These are phyloP conservation scores for Stagonosporopsis tanaceti DNA, from an alignment of 2,329 filamentous ascomycete genomes.

Conservation along the genomic window DNA sequence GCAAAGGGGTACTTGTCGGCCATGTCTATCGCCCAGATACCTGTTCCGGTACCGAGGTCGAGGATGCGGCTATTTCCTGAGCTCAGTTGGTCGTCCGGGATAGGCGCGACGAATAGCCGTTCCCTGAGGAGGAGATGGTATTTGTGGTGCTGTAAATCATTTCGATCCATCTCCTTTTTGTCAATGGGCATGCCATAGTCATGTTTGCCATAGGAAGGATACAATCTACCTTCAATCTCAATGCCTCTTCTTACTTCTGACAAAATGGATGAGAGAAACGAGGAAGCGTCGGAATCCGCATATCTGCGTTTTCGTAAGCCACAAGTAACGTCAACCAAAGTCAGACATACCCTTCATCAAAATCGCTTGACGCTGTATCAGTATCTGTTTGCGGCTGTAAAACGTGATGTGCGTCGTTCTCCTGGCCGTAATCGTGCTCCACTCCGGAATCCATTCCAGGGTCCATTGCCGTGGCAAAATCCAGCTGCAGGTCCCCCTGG, in stretches of 20 bases:
- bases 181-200: slow-evolving; percentile 39
- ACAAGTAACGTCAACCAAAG: background rate
- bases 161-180: slow-evolving; percentile 34
- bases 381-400: slow-evolving; percentile 28
- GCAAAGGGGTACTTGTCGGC: slow-evolving; percentile 29
- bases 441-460: slow-evolving; percentile 26
- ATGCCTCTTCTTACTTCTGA: slow-evolving; percentile 33
- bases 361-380: slow-evolving; percentile 25
- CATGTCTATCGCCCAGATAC: slow-evolving; percentile 39
- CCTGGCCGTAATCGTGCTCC: slow-evolving; percentile 30
- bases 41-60: slow-evolving; percentile 33
- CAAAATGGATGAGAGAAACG: slow-evolving; percentile 33
- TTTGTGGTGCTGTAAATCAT: slow-evolving; percentile 37
- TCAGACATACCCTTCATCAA: slow-evolving; percentile 30
- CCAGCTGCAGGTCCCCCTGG: background rate
- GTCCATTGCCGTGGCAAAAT: background rate
- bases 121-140: slow-evolving; percentile 30
- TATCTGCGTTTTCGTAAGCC: slow-evolving; percentile 24
- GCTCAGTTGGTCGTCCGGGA: slow-evolving; percentile 21
- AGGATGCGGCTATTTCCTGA: slow-evolving; percentile 42
- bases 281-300: slow-evolving; percentile 31
- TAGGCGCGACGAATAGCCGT: slow-evolving; percentile 26
- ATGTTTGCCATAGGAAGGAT: slow-evolving; percentile 33
- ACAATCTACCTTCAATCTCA: slow-evolving; percentile 30
- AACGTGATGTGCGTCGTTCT: slow-evolving; percentile 27